phyloP scores from a whole-genome alignment of 2,329 filamentous ascomycete genomes.

The Diplocarpon rosae region DNA sequence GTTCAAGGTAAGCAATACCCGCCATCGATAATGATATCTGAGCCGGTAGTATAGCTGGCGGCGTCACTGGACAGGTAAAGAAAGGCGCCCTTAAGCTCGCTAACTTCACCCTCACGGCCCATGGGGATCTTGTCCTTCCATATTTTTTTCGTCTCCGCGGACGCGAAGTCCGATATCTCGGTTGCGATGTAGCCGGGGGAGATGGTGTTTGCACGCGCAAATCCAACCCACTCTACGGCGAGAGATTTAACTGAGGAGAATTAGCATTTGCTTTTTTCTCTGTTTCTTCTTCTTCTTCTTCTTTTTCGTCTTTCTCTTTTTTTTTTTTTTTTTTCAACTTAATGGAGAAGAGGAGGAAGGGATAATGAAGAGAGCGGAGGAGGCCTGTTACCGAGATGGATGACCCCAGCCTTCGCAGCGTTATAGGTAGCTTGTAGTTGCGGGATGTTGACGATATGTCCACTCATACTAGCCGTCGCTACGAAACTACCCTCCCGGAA shows the following conservation, averaged over 20 bases:
- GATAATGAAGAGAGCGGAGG: slow-evolving; percentile 9
- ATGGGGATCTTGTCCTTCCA: slow-evolving; percentile 38
- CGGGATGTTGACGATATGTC: slow-evolving; percentile 67
- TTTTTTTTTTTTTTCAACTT: too few relatives aligned
- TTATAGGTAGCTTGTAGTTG: slow-evolving; percentile 68
- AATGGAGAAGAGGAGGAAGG: neutral
- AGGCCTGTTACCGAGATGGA: slow-evolving; percentile 41
- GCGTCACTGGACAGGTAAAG: slow-evolving; percentile 74
- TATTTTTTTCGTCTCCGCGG: slow-evolving; percentile 54
- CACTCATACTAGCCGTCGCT: slow-evolving; percentile 68
- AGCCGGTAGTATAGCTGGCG: slow-evolving; percentile 69
- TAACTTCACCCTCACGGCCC: slow-evolving; percentile 53
- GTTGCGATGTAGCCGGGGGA: slow-evolving; percentile 69
- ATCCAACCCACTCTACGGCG: slow-evolving; percentile 67
- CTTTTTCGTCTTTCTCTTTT: too few relatives aligned
- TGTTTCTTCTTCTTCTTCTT: too few relatives aligned
- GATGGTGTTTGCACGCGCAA: slow-evolving; percentile 61
- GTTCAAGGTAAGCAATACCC: slow-evolving; percentile 48
- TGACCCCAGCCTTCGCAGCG: slow-evolving; percentile 55
- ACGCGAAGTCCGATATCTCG: slow-evolving; percentile 56
- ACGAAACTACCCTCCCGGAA: slow-evolving; percentile 61
- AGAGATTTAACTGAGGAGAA: slow-evolving; percentile 48
- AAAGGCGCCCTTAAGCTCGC: slow-evolving; percentile 75
- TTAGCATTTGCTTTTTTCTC: neutral
- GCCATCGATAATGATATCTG: slow-evolving; percentile 65